Evolutionary conservation across 1,284 basidiomycete genomes (phyloP), one percentile per base, ranked within the genome.

Genomic region (Ceratobasidium sp.): DNA sequence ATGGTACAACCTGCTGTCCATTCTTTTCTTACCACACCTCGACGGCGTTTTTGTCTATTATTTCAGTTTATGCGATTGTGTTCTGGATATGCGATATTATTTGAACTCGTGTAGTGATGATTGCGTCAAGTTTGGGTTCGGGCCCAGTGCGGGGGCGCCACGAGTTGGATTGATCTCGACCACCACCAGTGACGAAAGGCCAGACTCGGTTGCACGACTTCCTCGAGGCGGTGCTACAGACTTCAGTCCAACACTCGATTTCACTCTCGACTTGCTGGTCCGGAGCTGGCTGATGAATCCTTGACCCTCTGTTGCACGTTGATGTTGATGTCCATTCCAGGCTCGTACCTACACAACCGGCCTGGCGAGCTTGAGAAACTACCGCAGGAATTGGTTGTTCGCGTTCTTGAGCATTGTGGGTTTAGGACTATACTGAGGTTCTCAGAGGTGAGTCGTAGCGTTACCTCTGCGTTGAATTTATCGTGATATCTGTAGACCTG

Each of bases 11-110:
- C 32, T 40, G 49, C 62, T 53, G 62, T 54, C 62, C 62, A 45
- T 29, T 65, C 62, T 6, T 65, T 65, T 65, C 38, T 65, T n/a
- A 65, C 29, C 62, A 65, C 62, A 65, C 62, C 62, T 22, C 62
- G 50, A 42, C 62, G 62, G 50, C 47, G 20, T 50, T 3, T 27
- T 42, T 58, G 38, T 62, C n/a, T 54, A 17, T 35, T 40, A 34
- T 52, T 32, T 65, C 38, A 3, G 32, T 65, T 31, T 32, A 54
- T 54, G 52, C 4, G 6, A 35, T 54, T 32, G 31, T 15, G 22
- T 15, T 7, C n/a, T 20, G 45, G n/a, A n/a, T 15, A 47, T 15
- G 45, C 20, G 45, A 10, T 8, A 47, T 6, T 47, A 10, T 47
- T 47, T 10, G 45, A 40, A 8, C 38, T 17, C 7, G 17, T 47